These are phyloP conservation scores for Suillus subaureus DNA, from an alignment of 768 basidiomycete genomes.

Conservation along the genomic window DNA sequence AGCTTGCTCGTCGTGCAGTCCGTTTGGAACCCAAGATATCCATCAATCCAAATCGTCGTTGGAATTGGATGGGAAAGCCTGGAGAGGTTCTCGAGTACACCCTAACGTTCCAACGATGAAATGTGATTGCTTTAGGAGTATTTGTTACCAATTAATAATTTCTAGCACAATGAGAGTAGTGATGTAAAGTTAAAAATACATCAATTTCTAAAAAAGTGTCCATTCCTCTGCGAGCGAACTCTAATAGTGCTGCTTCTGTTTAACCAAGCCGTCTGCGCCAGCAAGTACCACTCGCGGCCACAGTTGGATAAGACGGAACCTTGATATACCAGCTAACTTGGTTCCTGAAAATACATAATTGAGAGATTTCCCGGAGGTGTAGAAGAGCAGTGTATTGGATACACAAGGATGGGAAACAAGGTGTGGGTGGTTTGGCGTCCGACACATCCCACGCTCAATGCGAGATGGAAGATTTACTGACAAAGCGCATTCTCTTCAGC, in stretches of 20 bases:
- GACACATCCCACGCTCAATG: constrained; percentile 11
- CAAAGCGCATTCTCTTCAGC: constrained; percentile 6
- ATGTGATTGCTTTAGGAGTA: not conserved
- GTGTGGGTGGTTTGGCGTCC: not conserved
- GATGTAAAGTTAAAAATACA: not conserved
- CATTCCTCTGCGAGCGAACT: constrained; percentile 13
- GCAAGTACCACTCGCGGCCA: constrained; percentile 10
- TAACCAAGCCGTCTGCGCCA: constrained; percentile 13
- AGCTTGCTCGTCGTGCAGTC: constrained; percentile 72
- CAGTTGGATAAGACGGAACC: constrained; percentile 10
- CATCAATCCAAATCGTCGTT: constrained; percentile 67
- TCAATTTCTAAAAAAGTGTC: constrained; percentile 12
- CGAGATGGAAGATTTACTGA: constrained; percentile 25
- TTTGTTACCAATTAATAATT: not conserved
- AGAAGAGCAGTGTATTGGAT: constrained; percentile 12
- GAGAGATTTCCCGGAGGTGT: constrained; percentile 1
- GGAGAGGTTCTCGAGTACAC: constrained; percentile 63
- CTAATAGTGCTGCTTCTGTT: constrained; percentile 16
- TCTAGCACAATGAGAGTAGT: constrained; percentile 1
- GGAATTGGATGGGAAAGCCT: constrained; percentile 85
- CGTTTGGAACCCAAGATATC: constrained; percentile 71
- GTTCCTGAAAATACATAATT: constrained; percentile 7
- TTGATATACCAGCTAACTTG: constrained; percentile 10
- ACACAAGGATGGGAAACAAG: constrained; percentile 13
- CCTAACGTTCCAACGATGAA: constrained; percentile 20